Percentiles rank a stretch among this genome's conserved stretches.
phyloP scores from a whole-genome alignment of 2,329 filamentous ascomycete species.

The Botryotinia narcissicola region DNA sequence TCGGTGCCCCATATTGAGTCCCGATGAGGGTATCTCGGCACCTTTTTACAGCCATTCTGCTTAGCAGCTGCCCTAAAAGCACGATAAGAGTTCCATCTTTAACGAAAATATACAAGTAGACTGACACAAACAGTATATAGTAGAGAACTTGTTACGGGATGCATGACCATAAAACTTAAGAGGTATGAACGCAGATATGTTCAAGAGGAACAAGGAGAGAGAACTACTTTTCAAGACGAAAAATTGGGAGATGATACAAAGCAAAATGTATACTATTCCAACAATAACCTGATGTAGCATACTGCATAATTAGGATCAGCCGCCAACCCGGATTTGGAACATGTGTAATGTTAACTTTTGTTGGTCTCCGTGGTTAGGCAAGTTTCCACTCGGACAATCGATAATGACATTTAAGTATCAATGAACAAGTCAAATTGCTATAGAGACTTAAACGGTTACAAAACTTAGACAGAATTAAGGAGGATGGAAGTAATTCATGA shows the following conservation, averaged over 20 bases:
- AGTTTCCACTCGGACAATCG: not conserved
- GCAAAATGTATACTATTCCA: not conserved
- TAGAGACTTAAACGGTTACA: not conserved
- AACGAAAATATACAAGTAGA: not conserved
- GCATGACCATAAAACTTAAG: not conserved
- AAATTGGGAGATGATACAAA: not conserved
- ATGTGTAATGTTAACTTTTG: not conserved
- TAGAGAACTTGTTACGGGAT: not conserved
- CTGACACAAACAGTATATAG: not conserved
- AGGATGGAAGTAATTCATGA: not conserved
- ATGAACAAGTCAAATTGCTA: not conserved
- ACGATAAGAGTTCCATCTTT: not conserved
- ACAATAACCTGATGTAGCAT: not conserved
- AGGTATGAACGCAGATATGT: not conserved
- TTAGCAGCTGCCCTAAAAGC: not conserved
- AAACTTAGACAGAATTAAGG: no score
- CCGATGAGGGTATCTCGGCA: not conserved
- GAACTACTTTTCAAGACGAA: not conserved
- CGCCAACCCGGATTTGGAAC: not conserved
- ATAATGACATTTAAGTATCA: not conserved
- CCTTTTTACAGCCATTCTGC: slow-evolving; percentile 3
- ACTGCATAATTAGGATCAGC: not conserved
- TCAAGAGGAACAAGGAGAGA: not conserved
- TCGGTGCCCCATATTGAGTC: slow-evolving; percentile 2
- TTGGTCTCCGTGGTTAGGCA: not conserved